A percentile compares a stretch with the other conserved stretches of the same genome.
phyloP scores from a whole-genome alignment of 129 eudicot species.

The Logfia minima region DNA sequence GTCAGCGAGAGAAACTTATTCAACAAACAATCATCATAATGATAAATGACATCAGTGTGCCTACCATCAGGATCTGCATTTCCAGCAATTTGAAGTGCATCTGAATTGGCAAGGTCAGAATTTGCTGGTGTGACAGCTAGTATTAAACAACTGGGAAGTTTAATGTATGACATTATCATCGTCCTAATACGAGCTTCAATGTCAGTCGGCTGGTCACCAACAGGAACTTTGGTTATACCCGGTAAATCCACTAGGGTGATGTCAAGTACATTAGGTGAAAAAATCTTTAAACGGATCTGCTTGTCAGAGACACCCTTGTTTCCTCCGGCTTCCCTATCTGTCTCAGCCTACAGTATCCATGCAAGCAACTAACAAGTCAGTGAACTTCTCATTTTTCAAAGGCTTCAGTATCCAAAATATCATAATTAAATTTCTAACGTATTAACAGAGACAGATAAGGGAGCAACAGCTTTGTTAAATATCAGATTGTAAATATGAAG shows the following conservation, averaged over 20 bases:
- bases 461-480: neutral
- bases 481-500: neutral
- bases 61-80: conserved; percentile 96
- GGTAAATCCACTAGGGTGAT: conserved; percentile 95
- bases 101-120: conserved; percentile 94
- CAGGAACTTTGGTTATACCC: conserved; percentile 94
- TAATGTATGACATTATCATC: conserved; percentile 89
- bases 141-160: conserved; percentile 78
- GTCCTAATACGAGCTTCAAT: conserved; percentile 93
- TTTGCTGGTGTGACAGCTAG: conserved; percentile 96
- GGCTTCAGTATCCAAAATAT: neutral
- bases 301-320: conserved; percentile 96
- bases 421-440: neutral
- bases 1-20: conserved; percentile 16
- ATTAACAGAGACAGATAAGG: neutral
- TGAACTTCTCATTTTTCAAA: conserved; percentile 9
- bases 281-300: conserved; percentile 90
- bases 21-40: conserved; percentile 7
- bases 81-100: conserved; percentile 96
- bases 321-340: conserved; percentile 93
- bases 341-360: conserved; percentile 62
- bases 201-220: conserved; percentile 96
- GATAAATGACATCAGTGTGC: conserved; percentile 22
- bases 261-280: conserved; percentile 96
- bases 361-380: conserved; percentile 21